Evolutionary conservation across 805 yeast species (phyloP).

Genomic region (Lipomyces chichibuensis): DNA sequence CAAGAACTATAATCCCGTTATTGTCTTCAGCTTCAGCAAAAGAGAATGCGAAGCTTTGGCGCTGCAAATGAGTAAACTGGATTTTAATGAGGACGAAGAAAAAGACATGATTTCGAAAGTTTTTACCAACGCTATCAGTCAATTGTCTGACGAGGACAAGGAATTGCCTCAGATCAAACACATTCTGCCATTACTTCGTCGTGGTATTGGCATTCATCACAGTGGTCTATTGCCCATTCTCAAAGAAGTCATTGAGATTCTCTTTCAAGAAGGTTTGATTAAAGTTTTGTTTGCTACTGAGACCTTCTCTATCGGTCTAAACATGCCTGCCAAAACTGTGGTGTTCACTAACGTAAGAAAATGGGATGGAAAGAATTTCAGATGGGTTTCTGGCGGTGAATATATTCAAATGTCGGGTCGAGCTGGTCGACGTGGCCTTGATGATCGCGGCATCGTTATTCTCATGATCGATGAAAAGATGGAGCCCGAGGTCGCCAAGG

Average conservation of each 20-base stretch:
- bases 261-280: constrained; percentile 94
- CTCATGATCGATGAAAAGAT: constrained; percentile 99
- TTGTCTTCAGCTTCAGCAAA: constrained; percentile 96
- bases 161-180: constrained; percentile 94
- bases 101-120: constrained; percentile 88
- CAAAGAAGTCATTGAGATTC: constrained; percentile 91
- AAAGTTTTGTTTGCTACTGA: constrained; percentile 97
- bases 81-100: constrained; percentile 92
- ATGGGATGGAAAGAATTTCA: constrained; percentile 96
- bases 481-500: constrained; percentile 99
- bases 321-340: constrained; percentile 99
- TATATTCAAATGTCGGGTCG: constrained; percentile 99
- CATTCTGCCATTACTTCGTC: constrained; percentile 79
- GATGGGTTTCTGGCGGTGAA: constrained; percentile 99
- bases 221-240: constrained; percentile 92
- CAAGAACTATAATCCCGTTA: constrained; percentile 95
- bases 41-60: constrained; percentile 96
- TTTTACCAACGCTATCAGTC: constrained; percentile 83
- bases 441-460: constrained; percentile 98
- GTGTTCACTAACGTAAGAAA: constrained; percentile 96
- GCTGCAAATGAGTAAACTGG: constrained; percentile 90
- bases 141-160: constrained; percentile 86
- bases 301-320: constrained; percentile 95
- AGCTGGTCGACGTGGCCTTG: constrained; percentile 99
- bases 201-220: constrained; percentile 99